Evolutionary conservation across 192 early-diverging fungal genomes (phyloP).

Genomic region (Kappamyces sp.): DNA sequence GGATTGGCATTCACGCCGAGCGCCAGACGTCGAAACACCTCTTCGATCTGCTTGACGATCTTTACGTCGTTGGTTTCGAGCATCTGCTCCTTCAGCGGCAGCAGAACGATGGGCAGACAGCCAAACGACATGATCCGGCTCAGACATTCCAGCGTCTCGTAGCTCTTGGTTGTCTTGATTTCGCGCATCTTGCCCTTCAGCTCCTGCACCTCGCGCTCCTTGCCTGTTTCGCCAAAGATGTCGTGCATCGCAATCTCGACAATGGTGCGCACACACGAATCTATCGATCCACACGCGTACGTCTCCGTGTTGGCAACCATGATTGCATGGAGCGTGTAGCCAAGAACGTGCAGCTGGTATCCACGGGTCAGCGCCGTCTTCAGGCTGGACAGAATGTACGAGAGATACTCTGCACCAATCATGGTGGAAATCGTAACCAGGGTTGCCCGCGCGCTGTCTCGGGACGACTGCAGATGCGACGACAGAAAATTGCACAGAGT

Average conservation of each 20-base stretch:
- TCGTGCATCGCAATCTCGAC: slow-evolving; percentile 75
- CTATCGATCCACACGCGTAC: slow-evolving; percentile 59
- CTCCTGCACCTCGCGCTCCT: slow-evolving; percentile 86
- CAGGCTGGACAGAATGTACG: slow-evolving; percentile 85
- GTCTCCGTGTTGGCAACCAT: slow-evolving; percentile 60
- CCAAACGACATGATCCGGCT: slow-evolving; percentile 62
- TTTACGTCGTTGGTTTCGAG: slow-evolving; percentile 73
- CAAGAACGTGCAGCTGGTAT: slow-evolving; percentile 91
- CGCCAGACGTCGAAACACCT: slow-evolving; percentile 67
- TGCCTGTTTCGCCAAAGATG: slow-evolving; percentile 84
- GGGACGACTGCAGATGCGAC: slow-evolving; percentile 68
- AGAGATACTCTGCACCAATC: slow-evolving; percentile 77
- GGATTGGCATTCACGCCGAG: slow-evolving; percentile 75
- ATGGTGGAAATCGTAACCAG: slow-evolving; percentile 78
- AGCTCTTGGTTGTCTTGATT: slow-evolving; percentile 75
- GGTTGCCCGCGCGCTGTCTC: slow-evolving; percentile 80
- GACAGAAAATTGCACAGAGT: slow-evolving; percentile 83
- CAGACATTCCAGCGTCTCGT: slow-evolving; percentile 82
- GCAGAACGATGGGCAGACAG: slow-evolving; percentile 63
- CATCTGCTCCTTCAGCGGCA: slow-evolving; percentile 84
- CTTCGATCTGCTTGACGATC: slow-evolving; percentile 70
- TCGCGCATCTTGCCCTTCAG: slow-evolving; percentile 87
- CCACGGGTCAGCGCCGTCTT: slow-evolving; percentile 69
- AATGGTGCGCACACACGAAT: slow-evolving; percentile 69
- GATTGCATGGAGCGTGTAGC: slow-evolving; percentile 83